Evolutionary conservation across 805 yeast genomes (phyloP).

Genomic region (Yueomyces sinensis): DNA sequence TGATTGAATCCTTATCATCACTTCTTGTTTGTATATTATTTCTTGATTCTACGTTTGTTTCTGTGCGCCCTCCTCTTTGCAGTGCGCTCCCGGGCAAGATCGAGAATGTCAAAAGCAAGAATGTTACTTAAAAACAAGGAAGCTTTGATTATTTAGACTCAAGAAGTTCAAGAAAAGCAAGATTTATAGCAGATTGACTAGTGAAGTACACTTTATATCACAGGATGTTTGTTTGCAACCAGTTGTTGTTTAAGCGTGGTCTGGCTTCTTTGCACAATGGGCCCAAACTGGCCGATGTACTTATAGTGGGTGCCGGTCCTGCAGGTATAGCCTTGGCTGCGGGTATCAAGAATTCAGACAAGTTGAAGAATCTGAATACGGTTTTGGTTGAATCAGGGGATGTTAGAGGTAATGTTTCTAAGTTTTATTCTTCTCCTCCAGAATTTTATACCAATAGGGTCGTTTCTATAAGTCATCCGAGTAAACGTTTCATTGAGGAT

Average conservation of each 20-base stretch:
- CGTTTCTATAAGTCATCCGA: slow-evolving; percentile 73
- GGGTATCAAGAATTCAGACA: slow-evolving; percentile 58
- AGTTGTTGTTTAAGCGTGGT: too few species aligned
- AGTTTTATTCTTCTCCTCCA: slow-evolving; percentile 24
- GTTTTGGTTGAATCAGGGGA: slow-evolving; percentile 64
- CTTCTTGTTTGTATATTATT: too few species aligned
- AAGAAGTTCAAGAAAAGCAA: too few species aligned
- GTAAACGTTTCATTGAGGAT: slow-evolving; percentile 48
- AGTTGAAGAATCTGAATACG: slow-evolving; percentile 45
- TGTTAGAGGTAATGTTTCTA: slow-evolving; percentile 36
- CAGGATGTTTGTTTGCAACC: not conserved
- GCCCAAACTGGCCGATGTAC: slow-evolving; percentile 43
- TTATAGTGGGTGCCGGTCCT: slow-evolving; percentile 94
- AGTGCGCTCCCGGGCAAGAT: too few species aligned
- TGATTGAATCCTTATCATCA: too few species aligned
- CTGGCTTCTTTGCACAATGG: not conserved
- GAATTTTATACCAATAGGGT: slow-evolving; percentile 62
- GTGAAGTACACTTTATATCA: too few species aligned
- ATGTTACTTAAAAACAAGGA: too few species aligned
- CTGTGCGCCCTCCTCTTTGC: too few species aligned
- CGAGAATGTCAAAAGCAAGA: too few species aligned
- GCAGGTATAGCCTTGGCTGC: slow-evolving; percentile 85
- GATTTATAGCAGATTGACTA: too few species aligned
- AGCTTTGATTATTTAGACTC: too few species aligned
- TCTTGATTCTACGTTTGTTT: too few species aligned